phyloP scores from a whole-genome alignment of 306 rosid genomes.

The Acacia confusa region DNA sequence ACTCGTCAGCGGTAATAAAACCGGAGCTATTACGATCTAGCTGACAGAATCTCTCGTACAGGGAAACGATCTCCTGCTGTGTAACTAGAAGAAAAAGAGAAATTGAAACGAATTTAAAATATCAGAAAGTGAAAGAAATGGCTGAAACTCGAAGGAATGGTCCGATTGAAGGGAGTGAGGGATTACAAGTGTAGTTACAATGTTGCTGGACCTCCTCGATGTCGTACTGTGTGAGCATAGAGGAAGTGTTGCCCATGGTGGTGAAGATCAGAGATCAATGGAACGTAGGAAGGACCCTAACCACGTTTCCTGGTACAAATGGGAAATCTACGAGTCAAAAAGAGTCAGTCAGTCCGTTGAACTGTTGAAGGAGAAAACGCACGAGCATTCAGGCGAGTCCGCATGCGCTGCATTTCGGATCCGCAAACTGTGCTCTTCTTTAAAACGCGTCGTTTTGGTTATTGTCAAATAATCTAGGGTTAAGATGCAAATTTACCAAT shows the following conservation, averaged over 20 bases:
- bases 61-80: conserved; percentile 82
- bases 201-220: conserved; percentile 76
- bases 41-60: conserved; percentile 73
- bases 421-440: too few species aligned
- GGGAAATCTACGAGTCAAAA: background rate
- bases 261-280: background rate
- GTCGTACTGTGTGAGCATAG: conserved; percentile 89
- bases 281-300: background rate
- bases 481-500: too few species aligned
- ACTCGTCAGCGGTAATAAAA: conserved; percentile 73
- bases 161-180: background rate
- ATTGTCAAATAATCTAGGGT: too few species aligned
- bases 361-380: background rate
- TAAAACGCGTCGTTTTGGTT: too few species aligned
- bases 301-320: background rate
- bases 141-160: background rate
- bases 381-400: background rate
- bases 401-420: too few species aligned
- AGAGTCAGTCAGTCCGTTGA: background rate
- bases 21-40: conserved; percentile 79
- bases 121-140: background rate
- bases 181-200: conserved; percentile 59
- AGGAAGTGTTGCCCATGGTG: conserved; percentile 76
- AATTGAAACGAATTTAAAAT: background rate
- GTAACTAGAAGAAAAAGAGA: conserved; percentile 38